A percentile compares a stretch with the other conserved stretches of the same genome.
Evolutionary conservation across 768 basidiomycete genomes (phyloP).

Genomic region (Russula abietina): DNA sequence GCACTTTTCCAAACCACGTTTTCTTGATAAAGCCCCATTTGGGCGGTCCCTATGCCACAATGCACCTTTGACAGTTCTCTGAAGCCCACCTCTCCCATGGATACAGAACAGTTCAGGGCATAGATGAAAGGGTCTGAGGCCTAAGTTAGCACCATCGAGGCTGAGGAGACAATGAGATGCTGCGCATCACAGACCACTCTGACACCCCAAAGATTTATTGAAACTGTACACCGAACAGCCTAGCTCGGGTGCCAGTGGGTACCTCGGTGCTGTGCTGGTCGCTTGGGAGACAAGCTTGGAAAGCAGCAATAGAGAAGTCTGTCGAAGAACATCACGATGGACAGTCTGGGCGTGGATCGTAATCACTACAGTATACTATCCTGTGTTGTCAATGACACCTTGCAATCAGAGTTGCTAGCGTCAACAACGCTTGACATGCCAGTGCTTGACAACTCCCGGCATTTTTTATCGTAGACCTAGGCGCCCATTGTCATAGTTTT

Average conservation of each 20-base stretch:
- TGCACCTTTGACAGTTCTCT: not conserved
- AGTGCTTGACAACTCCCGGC: no score
- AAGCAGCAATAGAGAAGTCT: not conserved
- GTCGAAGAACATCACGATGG: no score
- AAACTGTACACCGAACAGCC: not conserved
- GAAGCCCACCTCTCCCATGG: not conserved
- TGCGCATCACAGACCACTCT: not conserved
- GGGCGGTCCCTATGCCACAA: not conserved
- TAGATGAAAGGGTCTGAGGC: not conserved
- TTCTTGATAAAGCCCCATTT: not conserved
- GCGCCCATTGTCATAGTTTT: no score
- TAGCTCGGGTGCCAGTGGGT: not conserved
- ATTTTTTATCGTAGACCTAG: no score
- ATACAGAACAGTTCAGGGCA: no score
- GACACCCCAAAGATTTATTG: not conserved
- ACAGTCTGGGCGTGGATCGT: no score
- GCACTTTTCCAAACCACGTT: not conserved
- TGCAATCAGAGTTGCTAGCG: no score
- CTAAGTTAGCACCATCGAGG: not conserved
- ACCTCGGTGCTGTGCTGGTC: not conserved
- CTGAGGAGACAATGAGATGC: not conserved
- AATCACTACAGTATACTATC: no score
- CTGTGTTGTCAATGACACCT: no score
- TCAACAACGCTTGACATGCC: no score
- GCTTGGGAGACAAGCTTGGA: not conserved